Conservation (phyloP, 2,329 filamentous ascomycete genomes). For the Penicillium sp. region DNA sequence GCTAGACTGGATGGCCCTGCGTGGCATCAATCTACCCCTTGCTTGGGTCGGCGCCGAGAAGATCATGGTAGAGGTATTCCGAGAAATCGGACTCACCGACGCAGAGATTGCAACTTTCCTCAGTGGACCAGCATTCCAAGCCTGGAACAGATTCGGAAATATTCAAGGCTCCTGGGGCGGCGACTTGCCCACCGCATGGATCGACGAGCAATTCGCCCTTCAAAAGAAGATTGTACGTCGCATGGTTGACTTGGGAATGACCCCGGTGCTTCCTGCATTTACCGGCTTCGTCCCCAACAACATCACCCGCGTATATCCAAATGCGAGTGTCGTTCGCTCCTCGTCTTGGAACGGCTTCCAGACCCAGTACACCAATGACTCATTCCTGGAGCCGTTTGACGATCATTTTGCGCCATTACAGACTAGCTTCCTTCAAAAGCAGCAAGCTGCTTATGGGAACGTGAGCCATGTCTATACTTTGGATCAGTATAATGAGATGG, state of each 20-base stretch:
- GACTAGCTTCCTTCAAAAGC: constrained; percentile 49
- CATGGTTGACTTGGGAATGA: constrained; percentile 57
- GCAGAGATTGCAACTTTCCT: constrained; percentile 50
- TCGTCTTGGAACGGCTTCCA: constrained; percentile 49
- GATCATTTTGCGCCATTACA: constrained; percentile 47
- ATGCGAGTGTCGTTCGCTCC: constrained; percentile 47
- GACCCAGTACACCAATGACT: constrained; percentile 46
- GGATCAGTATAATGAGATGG: constrained; percentile 57
- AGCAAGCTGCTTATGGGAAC: constrained; percentile 50
- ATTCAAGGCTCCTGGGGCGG: constrained; percentile 54
- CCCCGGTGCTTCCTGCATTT: constrained; percentile 53
- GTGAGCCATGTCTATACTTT: constrained; percentile 53
- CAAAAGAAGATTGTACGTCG: constrained; percentile 52
- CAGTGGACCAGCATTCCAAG: constrained; percentile 53
- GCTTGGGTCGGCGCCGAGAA: constrained; percentile 57
- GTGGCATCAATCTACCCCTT: constrained; percentile 54
- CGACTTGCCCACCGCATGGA: constrained; percentile 47
- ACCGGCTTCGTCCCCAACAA: constrained; percentile 52
- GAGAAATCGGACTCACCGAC: constrained; percentile 47
- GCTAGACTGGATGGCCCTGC: constrained; percentile 55
- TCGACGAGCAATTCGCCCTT: constrained; percentile 50
- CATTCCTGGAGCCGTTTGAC: constrained; percentile 52
- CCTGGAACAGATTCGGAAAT: constrained; percentile 59
- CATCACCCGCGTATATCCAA: constrained; percentile 44
- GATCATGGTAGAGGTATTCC: constrained; percentile 51